Evolutionary conservation across 1,284 basidiomycete genomes (phyloP), one percentile per base, ranked within the genome.

Genomic region (Rugiboletus extremiorientalis): DNA sequence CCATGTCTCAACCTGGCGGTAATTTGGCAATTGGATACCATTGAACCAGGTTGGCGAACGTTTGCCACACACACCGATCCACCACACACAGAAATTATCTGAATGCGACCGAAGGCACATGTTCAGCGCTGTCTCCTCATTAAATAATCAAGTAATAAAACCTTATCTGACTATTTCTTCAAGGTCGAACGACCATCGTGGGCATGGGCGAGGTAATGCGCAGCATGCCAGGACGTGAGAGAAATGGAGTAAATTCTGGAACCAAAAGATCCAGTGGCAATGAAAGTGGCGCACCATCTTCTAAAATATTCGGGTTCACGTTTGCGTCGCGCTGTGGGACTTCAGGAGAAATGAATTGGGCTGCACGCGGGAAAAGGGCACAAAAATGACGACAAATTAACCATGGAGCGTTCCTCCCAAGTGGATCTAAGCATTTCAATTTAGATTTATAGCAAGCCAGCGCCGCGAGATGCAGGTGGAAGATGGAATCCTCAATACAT

Each of bases 151-250:
- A 37, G 44, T 25, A 58, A 58, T 66, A 54, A 64, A 63, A 51
- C 66, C 64, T 68, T 64, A 64, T 68, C 52, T 54, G 52, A 56
- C 45, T 46, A 46, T 40, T 54, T 49, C 55, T 43, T 60, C 58
- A 44, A 52, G 31, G 47, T 18, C 15, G 34, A 44, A 50, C 28
- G 42, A 54, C 40, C 66, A 59, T 54, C 63, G 54, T 64, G 63
- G 58, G 53, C 55, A 56, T 48, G 41, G 44, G 44, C 49, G 33
- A 57, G 50, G 63, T 49, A 52, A 53, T 56, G 50, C 49, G 33
- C 47, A 54, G 50, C 50, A 68, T 20, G 46, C 54, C 49, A 36
- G 33, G 45, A 62, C 60, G 67, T 70, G 65, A 53, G 65, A 67
- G 55, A 65, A 67, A 54, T 47, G 48, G 33, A 31, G 40, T 44